Evolutionary conservation across 805 yeast species (phyloP).

Genomic region (Hanseniaspora singularis): DNA sequence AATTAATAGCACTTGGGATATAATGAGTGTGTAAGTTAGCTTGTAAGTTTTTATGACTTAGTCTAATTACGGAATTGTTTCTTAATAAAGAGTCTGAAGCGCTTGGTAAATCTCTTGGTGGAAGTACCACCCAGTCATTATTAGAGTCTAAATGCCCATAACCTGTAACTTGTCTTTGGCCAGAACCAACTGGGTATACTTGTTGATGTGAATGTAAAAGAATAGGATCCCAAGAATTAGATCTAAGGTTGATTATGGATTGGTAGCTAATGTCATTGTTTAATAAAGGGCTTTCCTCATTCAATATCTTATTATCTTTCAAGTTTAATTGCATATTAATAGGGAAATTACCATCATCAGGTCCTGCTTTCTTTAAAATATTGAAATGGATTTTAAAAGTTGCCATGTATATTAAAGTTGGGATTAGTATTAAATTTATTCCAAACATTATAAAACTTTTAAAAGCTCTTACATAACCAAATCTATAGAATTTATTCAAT

Average conservation of each 20-base stretch:
- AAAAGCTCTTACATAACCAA: slow-evolving; percentile 59
- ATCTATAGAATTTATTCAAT: slow-evolving; percentile 35
- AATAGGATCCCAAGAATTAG: slow-evolving; percentile 67
- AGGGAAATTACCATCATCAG: slow-evolving; percentile 87
- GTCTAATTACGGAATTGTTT: slow-evolving; percentile 51
- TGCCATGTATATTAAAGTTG: slow-evolving; percentile 52
- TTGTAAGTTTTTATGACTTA: slow-evolving; percentile 50
- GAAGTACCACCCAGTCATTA: slow-evolving; percentile 55
- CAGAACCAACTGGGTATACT: slow-evolving; percentile 62
- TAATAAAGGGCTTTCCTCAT: slow-evolving; percentile 32
- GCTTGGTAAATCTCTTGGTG: slow-evolving; percentile 32
- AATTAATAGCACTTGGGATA: slow-evolving; percentile 49
- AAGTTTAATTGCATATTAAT: slow-evolving; percentile 83
- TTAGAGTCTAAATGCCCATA: slow-evolving; percentile 65
- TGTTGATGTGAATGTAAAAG: slow-evolving; percentile 66
- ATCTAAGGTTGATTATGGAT: slow-evolving; percentile 34
- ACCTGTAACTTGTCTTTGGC: slow-evolving; percentile 69
- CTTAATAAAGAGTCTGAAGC: slow-evolving; percentile 28
- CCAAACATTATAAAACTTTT: slow-evolving; percentile 8
- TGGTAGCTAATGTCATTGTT: slow-evolving; percentile 58
- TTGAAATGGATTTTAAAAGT: slow-evolving; percentile 75
- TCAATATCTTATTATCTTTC: slow-evolving; percentile 46
- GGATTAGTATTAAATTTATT: slow-evolving; percentile 54
- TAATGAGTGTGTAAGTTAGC: slow-evolving; percentile 64
- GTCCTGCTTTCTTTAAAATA: slow-evolving; percentile 66